These are phyloP conservation scores for Lactarius akahatsu DNA, from an alignment of 768 basidiomycete genomes.

Conservation along the genomic window DNA sequence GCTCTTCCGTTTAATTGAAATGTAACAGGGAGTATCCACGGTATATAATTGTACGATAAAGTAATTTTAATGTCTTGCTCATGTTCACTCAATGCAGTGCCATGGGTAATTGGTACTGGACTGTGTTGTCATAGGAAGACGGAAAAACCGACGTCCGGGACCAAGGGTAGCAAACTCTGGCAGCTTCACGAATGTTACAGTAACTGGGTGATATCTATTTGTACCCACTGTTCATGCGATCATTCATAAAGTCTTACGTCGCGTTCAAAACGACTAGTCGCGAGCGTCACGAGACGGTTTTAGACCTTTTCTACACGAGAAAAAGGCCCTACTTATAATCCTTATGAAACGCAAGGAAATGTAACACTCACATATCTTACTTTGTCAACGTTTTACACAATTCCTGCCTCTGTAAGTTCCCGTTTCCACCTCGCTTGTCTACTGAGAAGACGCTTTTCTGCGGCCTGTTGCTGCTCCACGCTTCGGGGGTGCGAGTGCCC, in stretches of 20 bases:
- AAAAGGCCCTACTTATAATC: too few species aligned
- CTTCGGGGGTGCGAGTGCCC: too few species aligned
- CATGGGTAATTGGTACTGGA: not conserved
- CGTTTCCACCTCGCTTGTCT: conserved; percentile 76
- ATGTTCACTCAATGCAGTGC: not conserved
- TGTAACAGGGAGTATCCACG: not conserved
- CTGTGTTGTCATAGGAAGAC: not conserved
- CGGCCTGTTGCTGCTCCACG: too few species aligned
- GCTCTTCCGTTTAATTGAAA: not conserved
- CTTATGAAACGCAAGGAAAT: not conserved
- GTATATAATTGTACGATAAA: not conserved
- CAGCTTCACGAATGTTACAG: not conserved
- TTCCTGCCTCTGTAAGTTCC: conserved; percentile 77
- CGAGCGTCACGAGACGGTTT: conserved; percentile 23
- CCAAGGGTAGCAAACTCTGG: not conserved
- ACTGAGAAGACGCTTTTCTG: not conserved
- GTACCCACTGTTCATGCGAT: not conserved
- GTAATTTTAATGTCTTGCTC: not conserved
- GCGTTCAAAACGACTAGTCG: not conserved
- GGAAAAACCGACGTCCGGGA: not conserved
- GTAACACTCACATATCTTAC: conserved; percentile 72
- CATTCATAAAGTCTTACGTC: not conserved
- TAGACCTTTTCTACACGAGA: conserved; percentile 40
- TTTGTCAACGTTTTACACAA: conserved; percentile 82
- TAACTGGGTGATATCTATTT: not conserved